Evolutionary conservation across 306 rosid species (phyloP).

Genomic region (Trifolium pratense): DNA sequence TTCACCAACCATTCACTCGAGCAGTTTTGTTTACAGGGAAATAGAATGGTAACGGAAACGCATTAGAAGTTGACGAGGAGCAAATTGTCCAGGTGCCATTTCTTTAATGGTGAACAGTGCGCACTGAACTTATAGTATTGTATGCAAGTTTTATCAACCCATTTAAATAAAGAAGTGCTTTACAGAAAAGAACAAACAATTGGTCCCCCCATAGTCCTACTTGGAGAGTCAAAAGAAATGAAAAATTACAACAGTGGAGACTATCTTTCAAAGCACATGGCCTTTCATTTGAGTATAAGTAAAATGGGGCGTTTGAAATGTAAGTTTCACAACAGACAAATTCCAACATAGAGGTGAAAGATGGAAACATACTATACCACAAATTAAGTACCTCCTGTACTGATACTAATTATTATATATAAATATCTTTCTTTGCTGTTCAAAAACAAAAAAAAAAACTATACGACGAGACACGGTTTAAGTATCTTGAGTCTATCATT

Average conservation of each 20-base stretch:
- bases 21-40: neutral
- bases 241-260: neutral
- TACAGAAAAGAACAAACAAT: neutral
- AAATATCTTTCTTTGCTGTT: too few species aligned
- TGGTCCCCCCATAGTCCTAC: neutral
- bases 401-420: too few species aligned
- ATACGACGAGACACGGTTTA: too few species aligned
- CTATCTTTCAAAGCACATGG: neutral
- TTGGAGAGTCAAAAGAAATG: neutral
- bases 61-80: neutral
- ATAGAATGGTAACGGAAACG: neutral
- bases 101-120: neutral
- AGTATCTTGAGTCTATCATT: neutral
- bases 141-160: neutral
- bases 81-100: neutral
- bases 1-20: neutral
- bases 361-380: neutral
- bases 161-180: neutral
- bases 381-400: too few species aligned
- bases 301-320: neutral
- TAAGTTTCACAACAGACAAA: neutral
- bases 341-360: constrained; percentile 5
- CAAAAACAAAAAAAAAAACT: too few species aligned
- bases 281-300: neutral
- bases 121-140: neutral